These are phyloP conservation scores for Parachaetomium inaequale DNA, from an alignment of 495 filamentous ascomycete genomes.

Conservation along the genomic window DNA sequence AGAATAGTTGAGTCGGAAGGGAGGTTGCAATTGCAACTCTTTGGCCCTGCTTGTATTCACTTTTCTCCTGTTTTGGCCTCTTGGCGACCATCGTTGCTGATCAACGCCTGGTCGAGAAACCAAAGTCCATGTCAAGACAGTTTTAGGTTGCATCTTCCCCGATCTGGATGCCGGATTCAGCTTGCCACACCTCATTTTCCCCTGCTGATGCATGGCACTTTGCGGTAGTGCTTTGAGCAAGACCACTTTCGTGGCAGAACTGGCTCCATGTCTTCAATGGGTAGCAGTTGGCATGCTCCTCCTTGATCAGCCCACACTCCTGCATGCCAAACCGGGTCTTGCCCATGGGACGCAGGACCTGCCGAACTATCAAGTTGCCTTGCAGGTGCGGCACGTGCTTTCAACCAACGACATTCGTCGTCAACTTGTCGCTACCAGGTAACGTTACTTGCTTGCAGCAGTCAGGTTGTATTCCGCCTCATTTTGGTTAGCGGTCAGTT, in stretches of 20 bases:
- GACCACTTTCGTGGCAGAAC: background rate
- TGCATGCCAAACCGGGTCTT: slow-evolving; percentile 5
- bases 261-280: background rate
- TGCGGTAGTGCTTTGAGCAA: background rate
- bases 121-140: background rate
- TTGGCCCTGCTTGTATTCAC: too few relatives aligned
- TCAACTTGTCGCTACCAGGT: background rate
- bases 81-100: too few relatives aligned
- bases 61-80: too few relatives aligned
- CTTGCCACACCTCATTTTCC: background rate
- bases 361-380: background rate
- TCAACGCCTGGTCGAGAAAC: background rate
- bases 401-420: background rate
- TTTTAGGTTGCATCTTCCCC: background rate
- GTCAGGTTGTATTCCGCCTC: background rate
- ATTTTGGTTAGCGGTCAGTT: background rate
- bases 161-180: background rate
- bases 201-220: slow-evolving; percentile 8
- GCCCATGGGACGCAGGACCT: background rate
- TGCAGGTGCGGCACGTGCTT: background rate
- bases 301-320: background rate
- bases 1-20: too few relatives aligned
- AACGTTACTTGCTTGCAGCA: background rate
- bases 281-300: background rate
- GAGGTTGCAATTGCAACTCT: too few relatives aligned